Evolutionary conservation across 2,329 filamentous ascomycete species (phyloP), one percentile per base, ranked within the genome.

Genomic region (Diaporthe aspalathi): DNA sequence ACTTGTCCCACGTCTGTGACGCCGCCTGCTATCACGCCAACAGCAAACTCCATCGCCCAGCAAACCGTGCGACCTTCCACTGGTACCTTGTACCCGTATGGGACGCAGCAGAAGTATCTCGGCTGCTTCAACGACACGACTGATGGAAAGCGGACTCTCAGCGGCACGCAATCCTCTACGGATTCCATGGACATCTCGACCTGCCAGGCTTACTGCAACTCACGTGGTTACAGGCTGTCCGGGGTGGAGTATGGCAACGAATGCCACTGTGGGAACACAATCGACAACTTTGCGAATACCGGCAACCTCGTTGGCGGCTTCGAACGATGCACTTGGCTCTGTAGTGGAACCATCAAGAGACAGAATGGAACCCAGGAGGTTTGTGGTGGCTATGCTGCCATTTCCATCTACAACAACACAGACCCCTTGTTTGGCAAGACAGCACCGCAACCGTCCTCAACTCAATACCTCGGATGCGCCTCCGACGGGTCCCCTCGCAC

Each of bases 61-160:
- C 20, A 62, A 7, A 62, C 57, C 9, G 40, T 47, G 16, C 57
- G 57, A 11, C 57, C 57, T 27, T 27, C 17, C 79, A n/a, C n/a
- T 20, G 57, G 83, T 1, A 76, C 82, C 1, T 81, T 80, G n/a
- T 76, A 84, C 40, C 74, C 76, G 89, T 72, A 45, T 77, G 27
- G 80, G 83, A 38, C 80, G 80, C 29, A 86, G 86, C n/a, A 77
- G 78, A 45, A 75, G 88, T 5, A 72, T 17, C 52, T 74, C 2
- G 75, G 75, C 53, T 76, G 74, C 62, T 76, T 74, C 70, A 73
- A 70, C 5, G 74, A 76, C 65, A 50, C 70, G 16, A 67, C 29
- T 56, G 72, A 57, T 38, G 73, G 68, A 11, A 14, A 2, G 27
- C 6, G 73, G 68, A 14, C 72, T 69, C 9, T 40, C 74, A 17